Percentiles rank a stretch among this genome's conserved stretches.
Evolutionary conservation across 73 alveolate genomes (phyloP).

Genomic region (Blepharisma japonicum): DNA sequence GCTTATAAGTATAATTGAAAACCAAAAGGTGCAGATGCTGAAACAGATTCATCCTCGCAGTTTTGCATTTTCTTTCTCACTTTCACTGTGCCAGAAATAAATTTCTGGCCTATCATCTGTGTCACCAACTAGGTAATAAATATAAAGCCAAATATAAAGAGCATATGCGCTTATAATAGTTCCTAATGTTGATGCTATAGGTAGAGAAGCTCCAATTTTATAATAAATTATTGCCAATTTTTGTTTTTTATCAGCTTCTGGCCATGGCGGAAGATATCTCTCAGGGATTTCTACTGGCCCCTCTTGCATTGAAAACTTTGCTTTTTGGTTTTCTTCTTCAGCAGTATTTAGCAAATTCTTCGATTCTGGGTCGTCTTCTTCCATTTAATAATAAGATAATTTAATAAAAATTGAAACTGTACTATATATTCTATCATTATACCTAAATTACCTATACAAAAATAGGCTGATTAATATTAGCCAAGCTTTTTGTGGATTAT

Average conservation of each 20-base stretch:
- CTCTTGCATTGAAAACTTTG: background rate
- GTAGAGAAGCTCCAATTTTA: background rate
- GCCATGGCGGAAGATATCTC: conserved; percentile 4
- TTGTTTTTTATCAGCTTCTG: background rate
- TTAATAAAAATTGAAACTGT: no score
- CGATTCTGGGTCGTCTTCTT: no score
- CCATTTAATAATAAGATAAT: no score
- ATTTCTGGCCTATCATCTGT: background rate
- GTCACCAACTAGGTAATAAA: background rate
- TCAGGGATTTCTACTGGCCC: background rate
- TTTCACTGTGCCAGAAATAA: conserved; percentile 7
- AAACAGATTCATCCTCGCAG: background rate
- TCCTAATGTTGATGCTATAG: background rate
- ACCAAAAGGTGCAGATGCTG: background rate
- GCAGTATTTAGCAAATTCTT: no score
- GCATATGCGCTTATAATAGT: background rate
- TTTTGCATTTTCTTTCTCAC: background rate
- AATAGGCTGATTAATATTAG: no score
- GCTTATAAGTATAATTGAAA: background rate
- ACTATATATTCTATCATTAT: no score
- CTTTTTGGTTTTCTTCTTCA: no score
- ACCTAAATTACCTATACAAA: no score
- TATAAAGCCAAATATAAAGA: background rate
- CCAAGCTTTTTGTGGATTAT: no score
- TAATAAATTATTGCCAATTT: background rate